phyloP scores from a whole-genome alignment of 2,329 filamentous ascomycete species.

The Botrytis aclada region DNA sequence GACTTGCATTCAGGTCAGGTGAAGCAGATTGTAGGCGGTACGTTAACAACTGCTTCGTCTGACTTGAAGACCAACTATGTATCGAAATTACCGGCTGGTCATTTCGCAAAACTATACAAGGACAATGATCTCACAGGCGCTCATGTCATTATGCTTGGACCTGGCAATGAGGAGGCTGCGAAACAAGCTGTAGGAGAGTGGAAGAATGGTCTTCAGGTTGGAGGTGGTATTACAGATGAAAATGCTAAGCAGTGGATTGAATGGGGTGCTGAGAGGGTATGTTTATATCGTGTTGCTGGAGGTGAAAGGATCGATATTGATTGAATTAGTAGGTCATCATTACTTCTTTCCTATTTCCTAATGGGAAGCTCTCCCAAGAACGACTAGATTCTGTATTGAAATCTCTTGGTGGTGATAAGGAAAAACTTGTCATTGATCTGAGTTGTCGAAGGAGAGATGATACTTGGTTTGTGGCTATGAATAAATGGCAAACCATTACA shows the following conservation, averaged over 20 bases:
- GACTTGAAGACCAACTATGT: conserved; percentile 89
- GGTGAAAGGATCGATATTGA: conserved; percentile 21
- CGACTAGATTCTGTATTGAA: conserved; percentile 71
- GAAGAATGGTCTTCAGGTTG: conserved; percentile 80
- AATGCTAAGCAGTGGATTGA: conserved; percentile 88
- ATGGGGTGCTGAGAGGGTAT: conserved; percentile 82
- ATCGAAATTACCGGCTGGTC: conserved; percentile 73
- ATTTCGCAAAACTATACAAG: conserved; percentile 81
- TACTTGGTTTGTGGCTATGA: conserved; percentile 95
- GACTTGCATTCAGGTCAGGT: conserved; percentile 96
- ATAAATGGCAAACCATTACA: conserved; percentile 98
- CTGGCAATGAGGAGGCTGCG: conserved; percentile 79
- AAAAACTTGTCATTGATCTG: conserved; percentile 88
- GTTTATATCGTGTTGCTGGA: conserved; percentile 21
- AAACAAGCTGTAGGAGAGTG: conserved; percentile 73
- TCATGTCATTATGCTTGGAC: conserved; percentile 95
- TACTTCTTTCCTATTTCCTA: conserved; percentile 90
- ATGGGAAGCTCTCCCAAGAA: conserved; percentile 73
- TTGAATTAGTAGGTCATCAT: conserved; percentile 74
- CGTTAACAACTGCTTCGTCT: conserved; percentile 65
- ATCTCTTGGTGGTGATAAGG: conserved; percentile 69
- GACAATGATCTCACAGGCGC: conserved; percentile 71
- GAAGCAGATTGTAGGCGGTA: conserved; percentile 97
- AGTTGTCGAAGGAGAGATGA: conserved; percentile 75
- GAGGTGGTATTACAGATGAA: conserved; percentile 84